phyloP scores from a whole-genome alignment of 768 basidiomycete species.

The Collybia sp. region DNA sequence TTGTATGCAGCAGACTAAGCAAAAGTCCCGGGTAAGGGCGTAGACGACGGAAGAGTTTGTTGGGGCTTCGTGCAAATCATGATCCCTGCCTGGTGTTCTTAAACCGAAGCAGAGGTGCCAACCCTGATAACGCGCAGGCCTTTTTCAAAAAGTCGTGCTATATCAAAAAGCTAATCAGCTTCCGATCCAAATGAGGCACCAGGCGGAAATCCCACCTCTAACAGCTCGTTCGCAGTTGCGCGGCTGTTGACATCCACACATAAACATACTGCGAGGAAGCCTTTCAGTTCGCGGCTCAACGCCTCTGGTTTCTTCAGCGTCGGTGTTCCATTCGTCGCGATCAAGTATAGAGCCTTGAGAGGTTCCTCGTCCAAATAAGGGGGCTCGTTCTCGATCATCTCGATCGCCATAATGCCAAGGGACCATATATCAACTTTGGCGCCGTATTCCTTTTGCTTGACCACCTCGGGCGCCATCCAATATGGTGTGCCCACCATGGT shows the following conservation, averaged over 20 bases:
- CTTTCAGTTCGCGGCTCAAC: slow-evolving; percentile 88
- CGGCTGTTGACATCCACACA: slow-evolving; percentile 95
- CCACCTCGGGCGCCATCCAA: slow-evolving; percentile 99
- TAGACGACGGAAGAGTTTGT: slow-evolving; percentile 3
- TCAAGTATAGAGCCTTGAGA: slow-evolving; percentile 88
- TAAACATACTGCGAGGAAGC: slow-evolving; percentile 94
- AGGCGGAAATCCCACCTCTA: slow-evolving; percentile 54
- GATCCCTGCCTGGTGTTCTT: slow-evolving; percentile 53
- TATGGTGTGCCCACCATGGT: slow-evolving; percentile 99
- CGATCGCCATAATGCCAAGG: slow-evolving; percentile 96
- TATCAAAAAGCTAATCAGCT: slow-evolving; percentile 7
- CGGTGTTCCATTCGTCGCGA: slow-evolving; percentile 97
- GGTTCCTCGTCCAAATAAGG: slow-evolving; percentile 96
- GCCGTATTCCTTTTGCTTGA: slow-evolving; percentile 95
- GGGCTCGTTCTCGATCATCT: slow-evolving; percentile 98
- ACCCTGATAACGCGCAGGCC: slow-evolving; percentile 74
- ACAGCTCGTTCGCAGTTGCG: slow-evolving; percentile 82
- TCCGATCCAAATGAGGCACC: not conserved
- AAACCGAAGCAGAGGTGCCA: slow-evolving; percentile 84
- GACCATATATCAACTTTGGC: slow-evolving; percentile 98
- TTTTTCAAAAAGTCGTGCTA: slow-evolving; percentile 95
- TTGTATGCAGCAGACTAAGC: not conserved
- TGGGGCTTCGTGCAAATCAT: slow-evolving; percentile 16
- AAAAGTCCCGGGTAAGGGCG: not conserved
- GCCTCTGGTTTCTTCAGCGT: slow-evolving; percentile 95